Evolutionary conservation across 2,329 filamentous ascomycete species (phyloP), one percentile per base, ranked within the genome.

Genomic region (Pseudogymnoascus sp.): DNA sequence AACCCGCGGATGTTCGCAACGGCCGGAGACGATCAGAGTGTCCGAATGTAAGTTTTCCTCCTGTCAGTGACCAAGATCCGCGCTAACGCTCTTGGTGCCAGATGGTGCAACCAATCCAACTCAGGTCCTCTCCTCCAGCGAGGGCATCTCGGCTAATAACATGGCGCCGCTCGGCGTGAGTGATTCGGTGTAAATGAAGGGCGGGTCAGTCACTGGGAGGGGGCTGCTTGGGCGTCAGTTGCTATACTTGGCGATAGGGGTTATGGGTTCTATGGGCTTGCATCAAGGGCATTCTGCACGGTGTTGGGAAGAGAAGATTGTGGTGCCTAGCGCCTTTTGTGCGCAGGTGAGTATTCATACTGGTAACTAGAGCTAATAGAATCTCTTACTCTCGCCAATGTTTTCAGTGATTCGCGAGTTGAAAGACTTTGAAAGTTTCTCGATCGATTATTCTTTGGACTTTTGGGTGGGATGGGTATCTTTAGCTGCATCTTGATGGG

Each of bases 1-100:
- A 85, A 97, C 71, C 86, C 91, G 0, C 84, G 84, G 65, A 88
- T 97, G 79, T 91, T 97, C 75, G 94, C 92, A 14, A 93, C 92
- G 11, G 93, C 90, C 64, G 92, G 93, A 16, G 94, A 99, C 73
- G 94, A 97, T 71, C 81, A 82, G 62, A 86, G 83, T 72, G 87
- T 97, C 67, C 87, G 88, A 76, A 92, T 99, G 89, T 97, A 79
- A 80, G 89, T 79, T 65, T 25, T 25, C 14, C 1, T 12, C 8
- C 23, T n/a, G 23, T 10, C 47, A 53, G 23, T 31, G 8, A 16
- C 23, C 25, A 28, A 31, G 14, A 4, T 16, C 47, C 47, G 1
- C 14, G 23, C 14, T 53, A 53, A 56, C 28, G 10, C 18, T 56
- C 10, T 56, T 11, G 5, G n/a, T 33, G n/a, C 25, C 18, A 56